Evolutionary conservation across 345 rosid species (phyloP).

Genomic region (Acer yangbiense): DNA sequence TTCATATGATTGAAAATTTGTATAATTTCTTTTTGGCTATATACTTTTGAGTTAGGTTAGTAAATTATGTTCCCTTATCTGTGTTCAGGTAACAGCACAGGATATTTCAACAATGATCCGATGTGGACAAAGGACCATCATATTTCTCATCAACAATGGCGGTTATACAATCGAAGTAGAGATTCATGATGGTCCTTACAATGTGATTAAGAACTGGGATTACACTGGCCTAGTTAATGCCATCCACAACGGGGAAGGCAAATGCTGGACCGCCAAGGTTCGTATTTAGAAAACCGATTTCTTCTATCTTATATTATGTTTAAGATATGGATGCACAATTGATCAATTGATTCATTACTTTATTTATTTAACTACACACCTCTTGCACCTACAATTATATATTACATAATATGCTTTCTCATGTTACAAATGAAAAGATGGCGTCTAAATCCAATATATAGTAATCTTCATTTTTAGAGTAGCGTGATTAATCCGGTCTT

Average conservation of each 20-base stretch:
- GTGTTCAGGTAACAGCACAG: slow-evolving; percentile 66
- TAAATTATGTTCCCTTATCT: not conserved
- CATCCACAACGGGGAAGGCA: slow-evolving; percentile 77
- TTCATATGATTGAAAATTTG: not conserved
- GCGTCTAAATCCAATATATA: not conserved
- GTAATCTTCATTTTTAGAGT: not conserved
- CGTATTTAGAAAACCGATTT: slow-evolving; percentile 7
- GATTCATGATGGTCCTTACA: slow-evolving; percentile 80
- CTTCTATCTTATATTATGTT: not conserved
- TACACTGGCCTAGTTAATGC: slow-evolving; percentile 64
- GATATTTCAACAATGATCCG: slow-evolving; percentile 77
- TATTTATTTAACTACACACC: not conserved
- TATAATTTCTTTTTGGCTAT: not conserved
- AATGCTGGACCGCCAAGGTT: slow-evolving; percentile 78
- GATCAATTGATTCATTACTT: not conserved
- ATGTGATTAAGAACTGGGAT: slow-evolving; percentile 79
- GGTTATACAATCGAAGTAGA: slow-evolving; percentile 82
- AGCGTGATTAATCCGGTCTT: slow-evolving; percentile 4
- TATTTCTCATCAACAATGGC: slow-evolving; percentile 75
- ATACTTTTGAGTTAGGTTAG: too few species aligned
- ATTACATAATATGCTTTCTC: not conserved
- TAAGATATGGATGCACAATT: not conserved
- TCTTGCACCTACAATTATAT: not conserved
- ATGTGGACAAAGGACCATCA: slow-evolving; percentile 52
- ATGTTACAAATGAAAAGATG: not conserved